Evolutionary conservation across 2,329 filamentous ascomycete species (phyloP).

Genomic region (Trichoderma guizhouense): DNA sequence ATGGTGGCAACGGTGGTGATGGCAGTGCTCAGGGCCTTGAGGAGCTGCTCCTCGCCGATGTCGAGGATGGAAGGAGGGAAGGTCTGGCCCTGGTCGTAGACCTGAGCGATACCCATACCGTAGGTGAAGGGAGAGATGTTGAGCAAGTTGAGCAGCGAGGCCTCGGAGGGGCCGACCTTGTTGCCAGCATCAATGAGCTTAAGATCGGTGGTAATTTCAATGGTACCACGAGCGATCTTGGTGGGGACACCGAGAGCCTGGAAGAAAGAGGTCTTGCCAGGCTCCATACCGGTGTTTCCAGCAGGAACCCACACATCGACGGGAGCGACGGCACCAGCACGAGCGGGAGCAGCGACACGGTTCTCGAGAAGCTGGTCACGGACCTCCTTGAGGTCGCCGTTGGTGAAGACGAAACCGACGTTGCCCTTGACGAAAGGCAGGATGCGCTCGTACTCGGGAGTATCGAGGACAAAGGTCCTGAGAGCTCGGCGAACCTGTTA

Average conservation of each 20-base stretch:
- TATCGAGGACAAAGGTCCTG: conserved; percentile 86
- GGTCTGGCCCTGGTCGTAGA: conserved; percentile 96
- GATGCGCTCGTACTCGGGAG: conserved; percentile 96
- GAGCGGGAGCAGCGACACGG: conserved; percentile 95
- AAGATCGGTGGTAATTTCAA: conserved; percentile 97
- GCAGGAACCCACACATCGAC: conserved; percentile 91
- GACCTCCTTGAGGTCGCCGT: conserved; percentile 84
- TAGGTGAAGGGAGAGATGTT: conserved; percentile 99
- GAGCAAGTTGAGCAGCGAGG: conserved; percentile 98
- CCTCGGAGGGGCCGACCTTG: conserved; percentile 99
- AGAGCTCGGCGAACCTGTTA: conserved; percentile 86
- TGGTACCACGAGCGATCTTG: conserved; percentile 99
- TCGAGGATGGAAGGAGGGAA: conserved; percentile 86
- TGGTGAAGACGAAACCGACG: conserved; percentile 99
- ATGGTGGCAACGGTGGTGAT: conserved; percentile 84
- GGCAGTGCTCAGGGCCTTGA: conserved; percentile 75
- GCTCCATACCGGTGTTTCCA: conserved; percentile 99
- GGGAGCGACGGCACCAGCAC: conserved; percentile 95
- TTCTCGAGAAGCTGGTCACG: conserved; percentile 94
- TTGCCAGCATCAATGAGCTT: conserved; percentile 90
- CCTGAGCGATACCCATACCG: conserved; percentile 92
- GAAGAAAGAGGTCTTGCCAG: conserved; percentile 99
- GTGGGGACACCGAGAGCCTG: conserved; percentile 99
- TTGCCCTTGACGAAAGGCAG: conserved; percentile 96
- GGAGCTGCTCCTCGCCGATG: conserved; percentile 91